These are phyloP conservation scores for Penicillium sp. DNA, from an alignment of 2,329 filamentous ascomycete genomes.

Conservation along the genomic window DNA sequence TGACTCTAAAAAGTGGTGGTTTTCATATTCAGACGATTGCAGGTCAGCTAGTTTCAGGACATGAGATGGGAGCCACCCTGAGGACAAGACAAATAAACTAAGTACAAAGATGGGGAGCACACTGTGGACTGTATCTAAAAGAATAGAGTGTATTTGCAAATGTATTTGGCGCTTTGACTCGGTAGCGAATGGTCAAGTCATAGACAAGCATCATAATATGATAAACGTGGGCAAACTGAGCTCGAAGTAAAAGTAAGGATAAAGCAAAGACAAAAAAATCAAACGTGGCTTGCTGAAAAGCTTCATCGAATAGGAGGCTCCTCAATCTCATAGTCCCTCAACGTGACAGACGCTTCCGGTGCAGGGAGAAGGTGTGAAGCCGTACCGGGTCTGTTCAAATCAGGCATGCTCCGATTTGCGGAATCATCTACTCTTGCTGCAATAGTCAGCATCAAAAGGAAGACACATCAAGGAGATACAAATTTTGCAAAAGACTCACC, in stretches of 20 bases:
- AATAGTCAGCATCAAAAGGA: constrained; percentile 4
- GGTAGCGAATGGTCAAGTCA: constrained; percentile 9
- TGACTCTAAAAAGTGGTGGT: constrained; percentile 17
- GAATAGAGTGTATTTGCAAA: not conserved
- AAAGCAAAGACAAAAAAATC: not conserved
- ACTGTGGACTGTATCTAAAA: not conserved
- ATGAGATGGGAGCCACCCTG: constrained; percentile 16
- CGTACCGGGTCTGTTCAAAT: constrained; percentile 29
- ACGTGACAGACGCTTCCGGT: constrained; percentile 22
- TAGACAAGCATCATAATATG: not conserved
- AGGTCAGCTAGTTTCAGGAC: constrained; percentile 15
- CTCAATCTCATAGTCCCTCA: constrained; percentile 34
- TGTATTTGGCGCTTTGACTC: not conserved
- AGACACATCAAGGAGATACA: not conserved
- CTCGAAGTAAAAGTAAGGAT: not conserved
- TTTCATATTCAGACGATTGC: constrained; percentile 5
- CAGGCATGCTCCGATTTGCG: constrained; percentile 20
- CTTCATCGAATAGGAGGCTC: constrained; percentile 23
- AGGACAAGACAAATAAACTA: constrained; percentile 6
- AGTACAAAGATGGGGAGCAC: constrained; percentile 11
- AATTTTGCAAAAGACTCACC: constrained; percentile 19
- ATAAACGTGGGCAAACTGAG: not conserved
- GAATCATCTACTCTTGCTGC: constrained; percentile 15
- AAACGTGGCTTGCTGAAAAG: not conserved
- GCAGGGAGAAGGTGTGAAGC: constrained; percentile 26